Conservation (phyloP, 2,329 filamentous ascomycete genomes). For the Fusarium continuum region DNA sequence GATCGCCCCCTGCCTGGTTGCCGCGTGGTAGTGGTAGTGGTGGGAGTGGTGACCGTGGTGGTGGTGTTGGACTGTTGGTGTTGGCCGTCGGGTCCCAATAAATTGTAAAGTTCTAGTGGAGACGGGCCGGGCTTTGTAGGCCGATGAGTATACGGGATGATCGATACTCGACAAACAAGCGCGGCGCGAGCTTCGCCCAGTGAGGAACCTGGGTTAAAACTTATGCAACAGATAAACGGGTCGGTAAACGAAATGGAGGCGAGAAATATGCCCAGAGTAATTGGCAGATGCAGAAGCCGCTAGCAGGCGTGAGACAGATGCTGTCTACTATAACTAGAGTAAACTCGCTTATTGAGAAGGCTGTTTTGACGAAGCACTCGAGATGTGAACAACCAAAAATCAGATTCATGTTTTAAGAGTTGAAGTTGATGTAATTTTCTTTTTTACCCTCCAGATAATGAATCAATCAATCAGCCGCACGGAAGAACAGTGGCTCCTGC, state of each 20-base stretch:
- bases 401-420: conserved; percentile 5
- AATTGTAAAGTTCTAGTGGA: conserved; percentile 39
- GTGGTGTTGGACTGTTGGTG: conserved; percentile 33
- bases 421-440: background rate
- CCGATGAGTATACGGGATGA: conserved; percentile 35
- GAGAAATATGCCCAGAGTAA: conserved; percentile 6
- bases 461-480: conserved; percentile 23
- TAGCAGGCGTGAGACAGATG: conserved; percentile 6
- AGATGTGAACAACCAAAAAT: conserved; percentile 1
- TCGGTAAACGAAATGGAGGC: conserved; percentile 27
- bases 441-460: background rate
- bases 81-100: conserved; percentile 32
- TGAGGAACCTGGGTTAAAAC: conserved; percentile 8
- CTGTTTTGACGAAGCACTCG: background rate
- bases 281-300: background rate
- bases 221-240: conserved; percentile 21
- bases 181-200: conserved; percentile 27
- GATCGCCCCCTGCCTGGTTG: conserved; percentile 40
- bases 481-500: conserved; percentile 40
- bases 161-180: conserved; percentile 39
- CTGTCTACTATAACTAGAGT: background rate
- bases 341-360: conserved; percentile 10
- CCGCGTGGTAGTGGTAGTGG: conserved; percentile 39
- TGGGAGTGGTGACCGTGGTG: conserved; percentile 42
- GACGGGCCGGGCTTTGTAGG: conserved; percentile 36